These are phyloP conservation scores for Trichosporon coremiiforme DNA, from an alignment of 1,284 basidiomycete species.

Conservation along the genomic window DNA sequence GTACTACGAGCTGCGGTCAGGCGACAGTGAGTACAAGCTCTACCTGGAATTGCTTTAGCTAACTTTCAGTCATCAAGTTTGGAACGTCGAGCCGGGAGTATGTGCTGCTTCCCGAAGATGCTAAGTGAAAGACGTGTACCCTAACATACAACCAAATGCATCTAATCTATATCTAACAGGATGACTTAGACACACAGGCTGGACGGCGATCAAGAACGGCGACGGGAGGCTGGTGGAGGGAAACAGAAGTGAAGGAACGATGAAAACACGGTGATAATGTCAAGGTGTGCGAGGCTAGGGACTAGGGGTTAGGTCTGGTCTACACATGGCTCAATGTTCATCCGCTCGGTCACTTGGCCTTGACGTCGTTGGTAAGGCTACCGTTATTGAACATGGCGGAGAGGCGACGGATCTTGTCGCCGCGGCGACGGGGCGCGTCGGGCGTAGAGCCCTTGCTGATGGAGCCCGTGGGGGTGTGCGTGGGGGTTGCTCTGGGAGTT, in stretches of 20 bases:
- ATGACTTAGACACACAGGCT: conserved; percentile 11
- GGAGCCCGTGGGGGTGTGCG: not conserved
- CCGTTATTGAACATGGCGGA: conserved; percentile 13
- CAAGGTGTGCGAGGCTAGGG: not conserved
- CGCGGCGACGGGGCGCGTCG: conserved; percentile 3
- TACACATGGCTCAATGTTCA: not conserved
- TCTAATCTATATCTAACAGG: conserved; percentile 11
- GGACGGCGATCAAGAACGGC: not conserved
- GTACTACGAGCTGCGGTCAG: conserved; percentile 84
- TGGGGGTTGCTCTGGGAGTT: not conserved
- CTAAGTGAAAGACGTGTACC: conserved; percentile 35
- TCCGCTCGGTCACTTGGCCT: not conserved
- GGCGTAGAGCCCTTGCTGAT: conserved; percentile 9
- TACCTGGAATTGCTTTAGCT: not conserved
- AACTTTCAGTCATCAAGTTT: conserved; percentile 77
- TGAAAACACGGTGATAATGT: not conserved
- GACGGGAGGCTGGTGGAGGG: not conserved
- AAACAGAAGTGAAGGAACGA: conserved; percentile 11
- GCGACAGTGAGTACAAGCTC: conserved; percentile 69
- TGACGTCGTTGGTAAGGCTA: not conserved
- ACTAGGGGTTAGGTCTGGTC: not conserved
- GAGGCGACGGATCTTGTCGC: conserved; percentile 15
- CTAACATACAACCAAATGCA: conserved; percentile 9
- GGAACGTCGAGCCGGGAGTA: conserved; percentile 84
- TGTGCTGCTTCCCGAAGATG: conserved; percentile 81